These are phyloP conservation scores for Tulasnella sp. DNA, from an alignment of 768 basidiomycete species.

Conservation along the genomic window DNA sequence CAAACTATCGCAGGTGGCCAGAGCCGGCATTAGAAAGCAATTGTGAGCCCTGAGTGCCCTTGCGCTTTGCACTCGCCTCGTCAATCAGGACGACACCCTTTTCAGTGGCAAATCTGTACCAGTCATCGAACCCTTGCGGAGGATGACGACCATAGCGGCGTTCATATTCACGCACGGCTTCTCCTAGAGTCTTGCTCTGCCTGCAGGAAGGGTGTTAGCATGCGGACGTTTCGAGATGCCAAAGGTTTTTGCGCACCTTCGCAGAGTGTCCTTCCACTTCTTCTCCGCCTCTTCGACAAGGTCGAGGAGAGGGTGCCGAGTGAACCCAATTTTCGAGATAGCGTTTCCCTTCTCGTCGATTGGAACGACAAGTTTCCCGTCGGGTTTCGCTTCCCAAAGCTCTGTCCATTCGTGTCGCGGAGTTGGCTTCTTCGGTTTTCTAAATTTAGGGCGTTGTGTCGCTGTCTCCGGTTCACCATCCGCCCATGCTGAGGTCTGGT, in stretches of 20 bases:
- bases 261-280: background rate
- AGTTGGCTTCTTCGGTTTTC: background rate
- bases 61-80: background rate
- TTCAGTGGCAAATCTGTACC: conserved; percentile 35
- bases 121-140: conserved; percentile 45
- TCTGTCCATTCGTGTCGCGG: background rate
- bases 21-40: background rate
- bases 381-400: conserved; percentile 6
- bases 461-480: background rate
- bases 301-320: conserved; percentile 45
- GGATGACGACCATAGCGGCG: conserved; percentile 39
- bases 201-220: conserved; percentile 39
- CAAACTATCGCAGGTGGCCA: conserved; percentile 37
- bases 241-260: background rate
- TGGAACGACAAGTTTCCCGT: conserved; percentile 15
- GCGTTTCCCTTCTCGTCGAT: conserved; percentile 3
- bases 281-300: conserved; percentile 41
- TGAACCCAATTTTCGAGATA: background rate
- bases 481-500: background rate
- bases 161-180: conserved; percentile 42
- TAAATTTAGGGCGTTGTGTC: background rate
- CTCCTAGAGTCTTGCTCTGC: conserved; percentile 40
- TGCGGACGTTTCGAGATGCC: background rate
- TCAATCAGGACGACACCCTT: conserved; percentile 18
- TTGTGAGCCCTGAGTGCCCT: background rate